Conservation (phyloP, 2,329 filamentous ascomycete species). For the Exophiala mesophila region DNA sequence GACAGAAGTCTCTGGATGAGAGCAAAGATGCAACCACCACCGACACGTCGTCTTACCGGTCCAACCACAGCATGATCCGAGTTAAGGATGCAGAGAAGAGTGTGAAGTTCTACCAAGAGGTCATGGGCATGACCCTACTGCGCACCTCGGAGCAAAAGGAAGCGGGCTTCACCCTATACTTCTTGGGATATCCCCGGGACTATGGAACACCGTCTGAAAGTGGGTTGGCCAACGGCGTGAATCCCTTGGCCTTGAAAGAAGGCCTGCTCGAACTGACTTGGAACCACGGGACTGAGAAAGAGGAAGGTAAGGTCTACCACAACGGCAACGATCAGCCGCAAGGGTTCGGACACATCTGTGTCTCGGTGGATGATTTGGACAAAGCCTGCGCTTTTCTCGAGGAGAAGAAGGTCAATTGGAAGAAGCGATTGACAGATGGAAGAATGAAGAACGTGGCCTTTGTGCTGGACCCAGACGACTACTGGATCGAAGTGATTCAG, state of each 20-base stretch:
- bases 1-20: slow-evolving; percentile 65
- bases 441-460: slow-evolving; percentile 92
- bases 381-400: slow-evolving; percentile 85
- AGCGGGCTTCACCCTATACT: slow-evolving; percentile 83
- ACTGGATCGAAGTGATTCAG: slow-evolving; percentile 72
- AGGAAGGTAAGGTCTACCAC: slow-evolving; percentile 79
- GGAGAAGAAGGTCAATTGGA: slow-evolving; percentile 75
- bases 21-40: slow-evolving; percentile 69
- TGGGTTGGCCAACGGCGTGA: slow-evolving; percentile 49
- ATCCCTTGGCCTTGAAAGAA: slow-evolving; percentile 63
- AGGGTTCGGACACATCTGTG: slow-evolving; percentile 88
- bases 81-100: slow-evolving; percentile 76
- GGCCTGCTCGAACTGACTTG: slow-evolving; percentile 87
- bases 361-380: slow-evolving; percentile 83
- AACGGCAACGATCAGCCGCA: slow-evolving; percentile 88
- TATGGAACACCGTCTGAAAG: slow-evolving; percentile 51
- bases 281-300: slow-evolving; percentile 71
- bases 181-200: slow-evolving; percentile 70
- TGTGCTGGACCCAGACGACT: slow-evolving; percentile 67
- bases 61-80: slow-evolving; percentile 72
- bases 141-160: slow-evolving; percentile 65
- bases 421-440: slow-evolving; percentile 90
- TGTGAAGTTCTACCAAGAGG: slow-evolving; percentile 75
- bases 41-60: slow-evolving; percentile 67
- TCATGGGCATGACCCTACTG: slow-evolving; percentile 81